Evolutionary conservation across 2,329 filamentous ascomycete genomes (phyloP).

Genomic region (Colletotrichum nymphaeae): DNA sequence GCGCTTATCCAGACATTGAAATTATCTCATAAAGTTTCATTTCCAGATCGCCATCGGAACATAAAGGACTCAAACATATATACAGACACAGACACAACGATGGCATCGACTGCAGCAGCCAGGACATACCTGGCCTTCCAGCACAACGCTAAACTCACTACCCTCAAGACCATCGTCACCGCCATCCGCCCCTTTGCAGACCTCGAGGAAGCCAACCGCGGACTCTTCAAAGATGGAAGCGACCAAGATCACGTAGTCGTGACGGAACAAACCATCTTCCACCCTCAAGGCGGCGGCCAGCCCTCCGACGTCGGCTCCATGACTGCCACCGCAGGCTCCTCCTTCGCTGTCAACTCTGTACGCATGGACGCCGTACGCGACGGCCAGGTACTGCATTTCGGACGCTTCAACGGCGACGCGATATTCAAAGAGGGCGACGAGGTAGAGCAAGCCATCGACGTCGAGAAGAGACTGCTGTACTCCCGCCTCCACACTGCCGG

Average conservation of each 20-base stretch:
- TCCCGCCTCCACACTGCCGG: slow-evolving; percentile 80
- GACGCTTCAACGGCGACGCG: slow-evolving; percentile 57
- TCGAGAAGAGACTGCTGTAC: slow-evolving; percentile 69
- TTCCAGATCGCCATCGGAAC: neutral
- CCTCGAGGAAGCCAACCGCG: slow-evolving; percentile 62
- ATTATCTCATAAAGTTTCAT: rapidly evolving
- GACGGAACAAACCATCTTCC: slow-evolving; percentile 77
- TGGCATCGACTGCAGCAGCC: slow-evolving; percentile 19
- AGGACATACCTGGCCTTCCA: slow-evolving; percentile 59
- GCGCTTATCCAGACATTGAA: neutral
- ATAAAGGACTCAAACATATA: neutral
- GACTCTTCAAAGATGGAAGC: slow-evolving; percentile 68
- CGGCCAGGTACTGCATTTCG: slow-evolving; percentile 74
- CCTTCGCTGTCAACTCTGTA: slow-evolving; percentile 67
- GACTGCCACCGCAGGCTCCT: slow-evolving; percentile 40
- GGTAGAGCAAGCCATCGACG: slow-evolving; percentile 70
- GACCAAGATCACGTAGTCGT: slow-evolving; percentile 67
- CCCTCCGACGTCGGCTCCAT: slow-evolving; percentile 75
- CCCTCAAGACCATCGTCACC: slow-evolving; percentile 55
- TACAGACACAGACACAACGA: neutral
- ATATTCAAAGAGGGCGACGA: slow-evolving; percentile 54
- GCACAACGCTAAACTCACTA: slow-evolving; percentile 55
- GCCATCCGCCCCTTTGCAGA: slow-evolving; percentile 60
- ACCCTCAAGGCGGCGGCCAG: slow-evolving; percentile 80
- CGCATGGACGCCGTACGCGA: slow-evolving; percentile 63